Conservation (phyloP, 768 basidiomycete genomes). For the Phanerochaete carnosa region DNA sequence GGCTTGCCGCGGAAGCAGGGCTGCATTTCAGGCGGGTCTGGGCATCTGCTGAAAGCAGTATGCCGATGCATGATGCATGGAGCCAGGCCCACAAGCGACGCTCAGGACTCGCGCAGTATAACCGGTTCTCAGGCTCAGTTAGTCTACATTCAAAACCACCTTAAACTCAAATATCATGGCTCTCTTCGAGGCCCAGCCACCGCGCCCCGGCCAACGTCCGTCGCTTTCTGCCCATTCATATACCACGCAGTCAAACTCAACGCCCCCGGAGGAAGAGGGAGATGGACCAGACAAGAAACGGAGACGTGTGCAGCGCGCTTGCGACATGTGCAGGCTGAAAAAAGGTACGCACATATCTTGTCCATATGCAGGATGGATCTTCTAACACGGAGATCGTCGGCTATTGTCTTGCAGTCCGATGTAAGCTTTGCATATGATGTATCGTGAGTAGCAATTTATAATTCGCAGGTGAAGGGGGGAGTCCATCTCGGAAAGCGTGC, state of each 20-base stretch:
- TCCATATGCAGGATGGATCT: neutral
- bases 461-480: conserved; percentile 6
- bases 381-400: neutral
- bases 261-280: neutral
- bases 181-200: conserved; percentile 3
- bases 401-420: conserved; percentile 2
- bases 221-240: conserved; percentile 1
- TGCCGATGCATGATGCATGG: neutral
- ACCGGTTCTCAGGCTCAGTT: neutral
- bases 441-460: neutral
- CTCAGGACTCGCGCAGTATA: neutral
- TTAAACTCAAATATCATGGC: neutral
- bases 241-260: neutral
- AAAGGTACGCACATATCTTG: conserved; percentile 4
- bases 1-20: neutral
- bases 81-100: neutral
- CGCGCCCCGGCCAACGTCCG: conserved; percentile 3
- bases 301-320: conserved; percentile 11
- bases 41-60: neutral
- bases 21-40: neutral
- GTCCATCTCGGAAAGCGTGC: conserved; percentile 5
- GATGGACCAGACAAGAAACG: conserved; percentile 8
- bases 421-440: neutral
- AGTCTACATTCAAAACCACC: neutral
- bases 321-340: conserved; percentile 15